Evolutionary conservation across 108 stramenopile genomes (phyloP), one percentile per base, ranked within the genome.

Genomic region (Cyclotella baltica): DNA sequence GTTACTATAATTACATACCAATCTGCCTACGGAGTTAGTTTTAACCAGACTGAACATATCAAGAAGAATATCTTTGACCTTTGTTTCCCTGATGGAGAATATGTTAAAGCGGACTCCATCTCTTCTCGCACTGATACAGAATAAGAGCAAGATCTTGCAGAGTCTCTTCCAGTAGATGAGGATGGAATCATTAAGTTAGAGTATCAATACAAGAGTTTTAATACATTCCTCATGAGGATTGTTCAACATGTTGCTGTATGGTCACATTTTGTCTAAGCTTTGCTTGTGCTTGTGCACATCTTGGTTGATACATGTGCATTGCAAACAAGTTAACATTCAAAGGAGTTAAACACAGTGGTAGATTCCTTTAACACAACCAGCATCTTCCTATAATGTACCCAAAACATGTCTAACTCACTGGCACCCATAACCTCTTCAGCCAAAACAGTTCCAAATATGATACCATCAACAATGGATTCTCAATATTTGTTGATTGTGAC

Each of bases 331-430:
- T 18, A 34, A 43, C 65, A 48, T 67, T 69, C 20, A 20, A 33
- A 34, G 68, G 48, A 13, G 6, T 48, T 13, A 47, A 43, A 5
- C 5, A 37, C 22, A 22, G 50, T 3, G 51, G 13, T 48, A 37
- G 38, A 25, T 67, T 36, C 43, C 66, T 67, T 13, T 22, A 22
- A 6, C 15, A 22, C 66, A 30, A 67, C 36, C 47, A 37, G 18
- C 66, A 67, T 22, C 66, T 46, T 18, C 68, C 68, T 15, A 51
- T 69, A 46, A 69, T 69, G 68, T 69, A 69, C 29, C 68, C 68
- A 52, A 20, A 48, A 25, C 6, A 43, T 10, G 40, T 13, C 6
- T 43, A 6, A 10, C 40, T 43, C 40, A 43, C 40, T 43, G 40
- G 40, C 13, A 43, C 40, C 40, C 40, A 43, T 43, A n/a, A n/a